These are phyloP conservation scores for Comarum palustre DNA, from an alignment of 306 rosid species.

Conservation along the genomic window DNA sequence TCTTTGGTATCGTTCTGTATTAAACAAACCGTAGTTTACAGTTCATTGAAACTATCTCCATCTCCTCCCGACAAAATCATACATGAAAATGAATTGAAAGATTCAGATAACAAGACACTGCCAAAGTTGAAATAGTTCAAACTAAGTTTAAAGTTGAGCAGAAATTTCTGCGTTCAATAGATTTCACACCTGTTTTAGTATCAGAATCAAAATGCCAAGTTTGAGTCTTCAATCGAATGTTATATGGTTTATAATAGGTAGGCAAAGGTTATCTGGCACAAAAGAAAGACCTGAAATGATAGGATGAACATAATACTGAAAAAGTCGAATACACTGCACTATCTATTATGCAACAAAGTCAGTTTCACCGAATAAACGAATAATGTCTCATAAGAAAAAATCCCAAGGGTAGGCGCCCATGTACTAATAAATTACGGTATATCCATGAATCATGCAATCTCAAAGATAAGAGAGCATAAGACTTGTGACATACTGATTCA, in stretches of 20 bases:
- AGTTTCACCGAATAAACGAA: constrained; percentile 26
- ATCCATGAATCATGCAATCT: constrained; percentile 36
- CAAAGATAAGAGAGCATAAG: constrained; percentile 35
- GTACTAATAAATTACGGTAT: constrained; percentile 34
- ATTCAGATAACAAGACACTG: neutral
- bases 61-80: neutral
- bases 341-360: constrained; percentile 28
- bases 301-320: neutral
- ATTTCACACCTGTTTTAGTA: neutral
- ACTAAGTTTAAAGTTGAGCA: neutral
- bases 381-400: constrained; percentile 57
- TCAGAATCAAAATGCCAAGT: neutral
- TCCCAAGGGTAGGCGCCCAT: constrained; percentile 41
- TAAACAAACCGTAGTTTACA: neutral
- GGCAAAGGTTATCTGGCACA: no score
- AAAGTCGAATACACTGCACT: constrained; percentile 13
- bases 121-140: neutral
- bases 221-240: neutral
- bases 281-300: neutral
- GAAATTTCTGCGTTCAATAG: neutral
- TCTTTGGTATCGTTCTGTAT: neutral
- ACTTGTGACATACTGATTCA: constrained; percentile 24
- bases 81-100: neutral
- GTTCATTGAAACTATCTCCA: constrained; percentile 12
- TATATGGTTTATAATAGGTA: neutral